Evolutionary conservation across 495 filamentous ascomycete species (phyloP), one percentile per base, ranked within the genome.

Genomic region (Neurospora sp.): DNA sequence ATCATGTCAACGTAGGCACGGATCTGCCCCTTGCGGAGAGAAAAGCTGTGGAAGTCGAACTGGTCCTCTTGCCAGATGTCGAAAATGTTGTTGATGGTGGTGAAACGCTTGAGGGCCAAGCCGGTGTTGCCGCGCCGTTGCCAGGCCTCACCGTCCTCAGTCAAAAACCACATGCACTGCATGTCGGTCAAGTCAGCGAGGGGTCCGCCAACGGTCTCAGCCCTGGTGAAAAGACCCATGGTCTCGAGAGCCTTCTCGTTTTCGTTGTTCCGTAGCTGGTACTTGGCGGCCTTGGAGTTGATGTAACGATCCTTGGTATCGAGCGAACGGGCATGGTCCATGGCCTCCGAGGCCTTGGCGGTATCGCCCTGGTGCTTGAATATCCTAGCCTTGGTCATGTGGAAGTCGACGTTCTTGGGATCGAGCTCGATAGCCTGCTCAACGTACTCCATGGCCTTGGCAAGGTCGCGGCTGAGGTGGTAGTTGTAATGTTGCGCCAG

Each of bases 11-110:
- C 85, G 78, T 99, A 99, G 0, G 96, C 93, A 68, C 96, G 85
- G 73, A 98, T 92, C 85, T 97, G 95, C 7, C 96, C 96, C 82
- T 98, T 98, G 10, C 94, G 87, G 8, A 98, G 84, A 8, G 94
- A 98, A 83, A 98, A 99, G 81, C 89, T 92, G 83, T 99, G 96
- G 86, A 99, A 99, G 79, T 99, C 96, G 76, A 97, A 98, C 77
- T 99, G 96, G 76, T 99, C 96, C 75, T 99, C 96, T 75, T 96
- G 90, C 96, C 96, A 99, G 48, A 92, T 89, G 39, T 98, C 95
- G 76, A 99, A 98, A 72, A 98, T 94, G 82, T 95, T 93, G 80
- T 89, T 91, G 70, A 97, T 88, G 3, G 91, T 86, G 72, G 92
- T 90, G 78, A 96, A 94, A 41, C 96, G 89, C 84, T 99, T 99